phyloP scores from a whole-genome alignment of 2,329 filamentous ascomycete species.

The Cercospora janseana region DNA sequence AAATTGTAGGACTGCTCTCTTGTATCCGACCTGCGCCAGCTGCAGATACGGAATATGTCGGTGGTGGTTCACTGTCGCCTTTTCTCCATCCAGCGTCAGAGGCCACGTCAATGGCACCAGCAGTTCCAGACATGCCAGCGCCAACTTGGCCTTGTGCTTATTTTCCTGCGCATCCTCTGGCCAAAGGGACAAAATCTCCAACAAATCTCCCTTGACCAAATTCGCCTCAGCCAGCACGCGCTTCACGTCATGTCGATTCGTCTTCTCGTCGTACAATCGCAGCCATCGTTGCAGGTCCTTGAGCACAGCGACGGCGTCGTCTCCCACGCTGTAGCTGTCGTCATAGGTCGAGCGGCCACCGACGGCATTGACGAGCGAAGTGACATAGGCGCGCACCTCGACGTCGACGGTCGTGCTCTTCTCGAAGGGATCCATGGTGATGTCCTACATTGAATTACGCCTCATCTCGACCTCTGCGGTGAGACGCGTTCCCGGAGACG shows the following conservation, averaged over 20 bases:
- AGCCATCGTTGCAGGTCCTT: conserved; percentile 95
- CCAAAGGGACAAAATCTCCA: conserved; percentile 85
- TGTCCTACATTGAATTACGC: neutral
- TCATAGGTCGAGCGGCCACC: conserved; percentile 36
- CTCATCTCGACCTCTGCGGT: neutral
- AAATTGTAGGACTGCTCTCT: conserved; percentile 81
- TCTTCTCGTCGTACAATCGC: conserved; percentile 71
- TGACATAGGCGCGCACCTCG: conserved; percentile 89
- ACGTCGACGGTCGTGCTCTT: conserved; percentile 64
- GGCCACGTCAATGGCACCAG: conserved; percentile 94
- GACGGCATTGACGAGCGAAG: conserved; percentile 88
- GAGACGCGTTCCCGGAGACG: conserved; percentile 1
- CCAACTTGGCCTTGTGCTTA: conserved; percentile 73
- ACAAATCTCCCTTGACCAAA: conserved; percentile 81
- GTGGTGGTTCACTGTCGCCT: conserved; percentile 90
- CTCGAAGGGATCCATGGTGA: conserved; percentile 23
- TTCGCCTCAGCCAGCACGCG: conserved; percentile 90
- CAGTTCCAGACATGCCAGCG: conserved; percentile 83
- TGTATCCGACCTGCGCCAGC: conserved; percentile 84
- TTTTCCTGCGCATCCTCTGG: conserved; percentile 69
- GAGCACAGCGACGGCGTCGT: conserved; percentile 86
- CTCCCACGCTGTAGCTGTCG: conserved; percentile 74
- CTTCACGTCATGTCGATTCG: conserved; percentile 90
- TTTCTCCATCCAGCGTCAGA: conserved; percentile 71
- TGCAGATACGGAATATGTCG: conserved; percentile 87